A percentile compares a stretch with the other conserved stretches of the same genome.
These are phyloP conservation scores for Colletotrichum abscissum DNA, from an alignment of 2,329 filamentous ascomycete species.

Conservation along the genomic window DNA sequence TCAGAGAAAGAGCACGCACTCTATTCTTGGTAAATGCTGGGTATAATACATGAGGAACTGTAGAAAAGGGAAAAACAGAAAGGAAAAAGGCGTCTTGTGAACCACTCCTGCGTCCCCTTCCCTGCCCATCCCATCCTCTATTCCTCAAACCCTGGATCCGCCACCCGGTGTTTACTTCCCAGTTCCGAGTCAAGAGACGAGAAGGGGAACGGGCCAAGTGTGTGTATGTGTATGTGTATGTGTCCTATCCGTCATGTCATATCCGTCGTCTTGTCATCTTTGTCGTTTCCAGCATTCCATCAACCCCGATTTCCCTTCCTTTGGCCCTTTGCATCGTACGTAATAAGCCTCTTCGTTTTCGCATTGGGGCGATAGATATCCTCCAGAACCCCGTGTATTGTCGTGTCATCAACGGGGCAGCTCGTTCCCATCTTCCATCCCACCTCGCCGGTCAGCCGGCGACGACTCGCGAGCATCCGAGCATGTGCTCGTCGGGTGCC, in stretches of 20 bases:
- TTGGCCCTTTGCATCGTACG: neutral
- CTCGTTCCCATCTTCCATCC: constrained; percentile 10
- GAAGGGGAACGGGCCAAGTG: neutral
- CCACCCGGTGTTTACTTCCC: neutral
- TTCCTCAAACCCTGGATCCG: neutral
- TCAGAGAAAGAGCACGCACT: neutral
- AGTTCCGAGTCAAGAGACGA: neutral
- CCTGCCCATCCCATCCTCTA: too few relatives aligned
- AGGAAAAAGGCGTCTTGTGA: neutral
- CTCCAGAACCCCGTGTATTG: constrained; percentile 10
- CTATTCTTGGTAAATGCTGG: constrained; percentile 31
- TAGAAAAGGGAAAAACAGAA: constrained; percentile 11
- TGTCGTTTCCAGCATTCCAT: neutral
- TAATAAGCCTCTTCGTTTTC: neutral
- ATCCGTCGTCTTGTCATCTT: constrained; percentile 20
- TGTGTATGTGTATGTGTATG: neutral
- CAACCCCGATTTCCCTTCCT: neutral
- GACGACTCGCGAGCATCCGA: neutral
- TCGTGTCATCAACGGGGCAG: neutral
- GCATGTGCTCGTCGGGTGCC: neutral
- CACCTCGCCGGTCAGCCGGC: constrained; percentile 7
- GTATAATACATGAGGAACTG: constrained; percentile 31
- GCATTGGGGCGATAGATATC: neutral
- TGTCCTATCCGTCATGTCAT: neutral
- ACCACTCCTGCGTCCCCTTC: neutral